phyloP scores from a whole-genome alignment of 2,329 filamentous ascomycete species.

The Periconia sp. region DNA sequence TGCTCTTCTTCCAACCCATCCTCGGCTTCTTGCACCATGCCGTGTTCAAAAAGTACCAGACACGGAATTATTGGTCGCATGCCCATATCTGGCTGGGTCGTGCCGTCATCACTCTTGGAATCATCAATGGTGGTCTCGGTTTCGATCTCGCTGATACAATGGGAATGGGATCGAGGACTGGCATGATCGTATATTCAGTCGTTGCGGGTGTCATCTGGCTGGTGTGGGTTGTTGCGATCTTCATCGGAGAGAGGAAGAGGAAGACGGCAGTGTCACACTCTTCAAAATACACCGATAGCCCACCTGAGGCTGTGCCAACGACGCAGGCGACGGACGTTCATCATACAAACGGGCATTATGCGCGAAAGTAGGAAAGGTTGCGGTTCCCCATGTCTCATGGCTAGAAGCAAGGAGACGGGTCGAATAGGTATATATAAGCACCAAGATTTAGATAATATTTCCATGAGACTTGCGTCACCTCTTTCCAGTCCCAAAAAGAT shows the following conservation, averaged over 20 bases:
- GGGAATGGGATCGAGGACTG: slow-evolving; percentile 31
- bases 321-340: slow-evolving; percentile 2
- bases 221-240: slow-evolving; percentile 33
- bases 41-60: slow-evolving; percentile 55
- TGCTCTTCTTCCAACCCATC: slow-evolving; percentile 62
- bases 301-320: not conserved
- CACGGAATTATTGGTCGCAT: slow-evolving; percentile 55
- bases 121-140: slow-evolving; percentile 64
- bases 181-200: slow-evolving; percentile 57
- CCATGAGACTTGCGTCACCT: no score
- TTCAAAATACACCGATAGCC: slow-evolving; percentile 25
- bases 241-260: slow-evolving; percentile 37
- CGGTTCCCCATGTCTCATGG: no score
- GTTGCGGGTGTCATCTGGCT: slow-evolving; percentile 56
- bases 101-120: slow-evolving; percentile 56
- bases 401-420: no score
- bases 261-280: slow-evolving; percentile 2
- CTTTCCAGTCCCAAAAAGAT: no score
- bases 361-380: slow-evolving; percentile 15
- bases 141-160: slow-evolving; percentile 54
- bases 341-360: slow-evolving; percentile 24
- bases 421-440: no score
- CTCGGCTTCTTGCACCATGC: slow-evolving; percentile 60
- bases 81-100: slow-evolving; percentile 63
- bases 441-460: no score